These are phyloP conservation scores for Forsythia viridissima DNA, from an alignment of 257 asterid species.

Conservation along the genomic window DNA sequence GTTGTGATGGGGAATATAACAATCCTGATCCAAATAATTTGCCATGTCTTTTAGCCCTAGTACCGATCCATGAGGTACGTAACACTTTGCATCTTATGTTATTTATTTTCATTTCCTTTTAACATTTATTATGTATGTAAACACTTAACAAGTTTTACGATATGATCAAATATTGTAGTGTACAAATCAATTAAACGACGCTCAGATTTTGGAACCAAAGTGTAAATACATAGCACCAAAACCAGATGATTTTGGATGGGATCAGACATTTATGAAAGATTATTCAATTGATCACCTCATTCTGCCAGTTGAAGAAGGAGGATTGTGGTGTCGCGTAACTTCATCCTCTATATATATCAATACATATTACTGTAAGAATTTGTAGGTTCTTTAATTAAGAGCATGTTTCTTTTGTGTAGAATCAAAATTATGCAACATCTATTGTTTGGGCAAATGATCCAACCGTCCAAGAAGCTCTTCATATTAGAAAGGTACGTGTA, in stretches of 20 bases:
- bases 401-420: too few species aligned
- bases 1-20: slow-evolving; percentile 23
- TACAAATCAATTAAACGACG: neutral
- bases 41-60: slow-evolving; percentile 25
- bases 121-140: neutral
- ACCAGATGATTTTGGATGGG: too few species aligned
- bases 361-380: too few species aligned
- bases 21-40: slow-evolving; percentile 20
- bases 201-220: slow-evolving; percentile 24
- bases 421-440: too few species aligned
- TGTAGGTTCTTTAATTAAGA: too few species aligned
- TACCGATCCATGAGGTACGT: slow-evolving; percentile 11
- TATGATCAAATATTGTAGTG: slow-evolving; percentile 18
- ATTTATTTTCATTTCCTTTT: neutral
- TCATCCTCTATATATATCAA: too few species aligned
- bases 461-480: too few species aligned
- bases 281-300: neutral
- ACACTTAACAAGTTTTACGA: too few species aligned
- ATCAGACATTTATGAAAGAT: too few species aligned
- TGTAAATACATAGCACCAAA: slow-evolving; percentile 15
- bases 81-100: neutral
- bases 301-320: neutral
- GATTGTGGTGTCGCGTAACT: slow-evolving; percentile 30
- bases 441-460: too few species aligned
- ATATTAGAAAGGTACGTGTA: too few species aligned